Evolutionary conservation across 331 rosid genomes (phyloP).

Genomic region (Telfairia occidentalis): DNA sequence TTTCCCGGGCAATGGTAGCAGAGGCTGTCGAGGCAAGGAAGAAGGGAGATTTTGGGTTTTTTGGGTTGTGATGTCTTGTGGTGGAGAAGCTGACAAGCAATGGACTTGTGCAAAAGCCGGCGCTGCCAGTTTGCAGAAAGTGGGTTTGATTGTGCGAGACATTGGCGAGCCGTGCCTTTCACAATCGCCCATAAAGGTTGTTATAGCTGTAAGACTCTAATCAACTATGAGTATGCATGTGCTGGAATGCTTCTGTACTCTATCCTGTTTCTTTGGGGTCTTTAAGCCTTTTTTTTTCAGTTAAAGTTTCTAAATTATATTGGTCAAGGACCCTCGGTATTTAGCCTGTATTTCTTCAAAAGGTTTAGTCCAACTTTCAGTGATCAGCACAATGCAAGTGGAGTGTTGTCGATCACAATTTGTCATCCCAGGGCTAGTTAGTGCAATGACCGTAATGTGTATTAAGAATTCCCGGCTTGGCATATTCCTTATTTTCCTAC

Average conservation of each 20-base stretch:
- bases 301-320: background rate
- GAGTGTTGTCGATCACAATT: background rate
- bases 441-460: background rate
- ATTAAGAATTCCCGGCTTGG: background rate
- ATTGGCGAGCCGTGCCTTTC: slow-evolving; percentile 81
- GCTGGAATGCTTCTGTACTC: background rate
- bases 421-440: background rate
- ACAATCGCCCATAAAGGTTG: slow-evolving; percentile 67
- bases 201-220: slow-evolving; percentile 45
- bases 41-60: slow-evolving; percentile 12
- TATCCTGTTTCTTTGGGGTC: background rate
- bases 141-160: slow-evolving; percentile 61
- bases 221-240: background rate
- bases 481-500: background rate
- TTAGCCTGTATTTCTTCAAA: background rate
- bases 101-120: slow-evolving; percentile 73
- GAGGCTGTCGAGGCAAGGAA: slow-evolving; percentile 13
- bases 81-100: slow-evolving; percentile 35
- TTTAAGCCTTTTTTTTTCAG: background rate
- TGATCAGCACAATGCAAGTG: background rate
- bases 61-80: slow-evolving; percentile 50
- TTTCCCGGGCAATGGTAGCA: slow-evolving; percentile 16
- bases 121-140: slow-evolving; percentile 43
- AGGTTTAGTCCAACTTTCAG: background rate
- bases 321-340: background rate